These are phyloP conservation scores for Schwanniomyces vanrijiae DNA, from an alignment of 805 yeast genomes.

Conservation along the genomic window DNA sequence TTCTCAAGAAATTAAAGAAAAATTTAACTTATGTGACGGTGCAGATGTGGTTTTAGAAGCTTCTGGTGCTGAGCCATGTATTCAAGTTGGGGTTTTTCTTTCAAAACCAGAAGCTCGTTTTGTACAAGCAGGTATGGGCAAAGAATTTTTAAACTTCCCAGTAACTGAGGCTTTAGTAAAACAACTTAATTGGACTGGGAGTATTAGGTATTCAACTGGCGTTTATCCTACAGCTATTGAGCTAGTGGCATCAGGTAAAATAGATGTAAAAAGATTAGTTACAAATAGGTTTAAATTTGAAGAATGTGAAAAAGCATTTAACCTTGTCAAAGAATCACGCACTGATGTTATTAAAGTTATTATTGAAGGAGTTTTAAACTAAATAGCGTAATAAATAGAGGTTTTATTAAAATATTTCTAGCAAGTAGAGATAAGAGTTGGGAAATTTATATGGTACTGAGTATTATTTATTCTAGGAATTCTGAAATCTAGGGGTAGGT, in stretches of 20 bases:
- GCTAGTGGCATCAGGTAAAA: constrained; percentile 13
- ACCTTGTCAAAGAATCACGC: constrained; percentile 14
- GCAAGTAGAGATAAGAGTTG: no score
- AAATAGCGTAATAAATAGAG: no score
- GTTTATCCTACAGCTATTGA: constrained; percentile 20
- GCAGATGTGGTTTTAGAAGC: constrained; percentile 24
- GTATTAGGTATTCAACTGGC: constrained; percentile 15
- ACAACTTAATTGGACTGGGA: constrained; percentile 17
- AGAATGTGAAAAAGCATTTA: constrained; percentile 18
- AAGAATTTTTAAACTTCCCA: constrained; percentile 16
- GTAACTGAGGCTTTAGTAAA: constrained; percentile 17
- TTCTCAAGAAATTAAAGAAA: constrained; percentile 14
- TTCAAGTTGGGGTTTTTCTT: constrained; percentile 13
- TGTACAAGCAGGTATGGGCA: constrained; percentile 20
- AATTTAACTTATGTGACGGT: constrained; percentile 20
- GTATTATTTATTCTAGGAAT: no score
- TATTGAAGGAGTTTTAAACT: constrained; percentile 10
- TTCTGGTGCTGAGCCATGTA: constrained; percentile 19
- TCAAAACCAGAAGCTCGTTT: constrained; percentile 14
- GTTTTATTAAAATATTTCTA: no score
- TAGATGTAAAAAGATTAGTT: constrained; percentile 15
- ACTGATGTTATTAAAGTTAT: constrained; percentile 12
- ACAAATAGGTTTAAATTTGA: constrained; percentile 19
- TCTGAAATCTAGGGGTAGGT: no score
- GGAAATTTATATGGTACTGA: no score